A percentile compares a stretch with the other conserved stretches of the same genome.
Evolutionary conservation across 805 yeast genomes (phyloP).

Genomic region (Wickerhamiella galacta): DNA sequence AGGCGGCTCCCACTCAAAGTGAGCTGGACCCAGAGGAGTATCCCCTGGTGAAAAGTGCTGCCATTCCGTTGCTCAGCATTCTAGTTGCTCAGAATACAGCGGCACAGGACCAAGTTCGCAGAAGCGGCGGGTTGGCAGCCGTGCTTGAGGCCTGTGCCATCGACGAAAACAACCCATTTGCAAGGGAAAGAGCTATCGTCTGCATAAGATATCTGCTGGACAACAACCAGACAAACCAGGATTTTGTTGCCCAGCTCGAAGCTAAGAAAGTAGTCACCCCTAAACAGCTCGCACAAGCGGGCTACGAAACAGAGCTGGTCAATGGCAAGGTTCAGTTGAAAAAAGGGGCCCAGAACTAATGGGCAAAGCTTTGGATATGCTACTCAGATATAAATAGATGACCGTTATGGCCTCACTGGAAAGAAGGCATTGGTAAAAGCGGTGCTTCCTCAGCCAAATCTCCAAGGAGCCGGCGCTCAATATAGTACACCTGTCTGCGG

Average conservation of each 20-base stretch:
- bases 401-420: neutral
- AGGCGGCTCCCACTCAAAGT: conserved; percentile 3
- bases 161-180: conserved; percentile 73
- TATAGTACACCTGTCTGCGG: neutral
- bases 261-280: conserved; percentile 51
- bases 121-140: conserved; percentile 49
- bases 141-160: conserved; percentile 68
- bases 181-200: conserved; percentile 60
- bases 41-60: conserved; percentile 49
- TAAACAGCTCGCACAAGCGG: conserved; percentile 47
- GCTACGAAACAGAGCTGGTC: conserved; percentile 55
- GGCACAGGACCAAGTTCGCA: conserved; percentile 54
- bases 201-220: conserved; percentile 56
- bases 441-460: conserved; percentile 5
- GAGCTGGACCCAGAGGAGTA: conserved; percentile 20
- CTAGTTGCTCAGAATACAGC: conserved; percentile 34
- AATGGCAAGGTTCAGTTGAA: conserved; percentile 55
- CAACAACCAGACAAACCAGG: conserved; percentile 53
- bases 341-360: too few species aligned
- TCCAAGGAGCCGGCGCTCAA: conserved; percentile 6
- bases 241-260: conserved; percentile 58
- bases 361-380: too few species aligned
- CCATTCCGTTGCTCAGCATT: conserved; percentile 49
- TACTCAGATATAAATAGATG: neutral
- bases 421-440: conserved; percentile 1